Percentiles rank a stretch among this genome's conserved stretches.
Conservation (phyloP, 1,284 basidiomycete species). For the Cutaneotrichosporon sp. region DNA sequence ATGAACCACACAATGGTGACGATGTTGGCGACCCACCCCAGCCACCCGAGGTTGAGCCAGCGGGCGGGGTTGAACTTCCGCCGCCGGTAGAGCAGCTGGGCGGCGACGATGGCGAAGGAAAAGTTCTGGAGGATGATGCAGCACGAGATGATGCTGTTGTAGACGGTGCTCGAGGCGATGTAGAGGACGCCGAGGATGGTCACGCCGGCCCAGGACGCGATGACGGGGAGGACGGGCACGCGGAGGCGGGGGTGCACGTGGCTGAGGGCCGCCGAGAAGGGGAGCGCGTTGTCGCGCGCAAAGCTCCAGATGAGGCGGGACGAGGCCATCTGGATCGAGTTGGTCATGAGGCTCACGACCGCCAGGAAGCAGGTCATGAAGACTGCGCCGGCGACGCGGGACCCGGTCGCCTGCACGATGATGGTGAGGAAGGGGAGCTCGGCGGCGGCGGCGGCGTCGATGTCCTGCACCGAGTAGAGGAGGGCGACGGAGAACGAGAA, state of each 20-base stretch:
- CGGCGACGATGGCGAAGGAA: conserved; percentile 12
- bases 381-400: conserved; percentile 15
- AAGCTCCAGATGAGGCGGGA: conserved; percentile 23
- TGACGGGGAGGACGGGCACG: conserved; percentile 21
- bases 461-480: conserved; percentile 21
- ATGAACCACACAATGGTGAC: conserved; percentile 15
- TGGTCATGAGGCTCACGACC: conserved; percentile 19
- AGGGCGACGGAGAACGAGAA: conserved; percentile 17
- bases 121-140: conserved; percentile 25
- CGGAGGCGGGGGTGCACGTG: conserved; percentile 16
- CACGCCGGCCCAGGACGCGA: conserved; percentile 15
- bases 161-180: conserved; percentile 19
- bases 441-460: conserved; percentile 12
- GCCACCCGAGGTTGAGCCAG: conserved; percentile 17
- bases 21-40: conserved; percentile 18
- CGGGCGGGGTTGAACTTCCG: conserved; percentile 17
- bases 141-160: conserved; percentile 23
- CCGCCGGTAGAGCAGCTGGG: conserved; percentile 15
- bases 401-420: conserved; percentile 21
- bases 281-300: conserved; percentile 20
- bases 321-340: conserved; percentile 20
- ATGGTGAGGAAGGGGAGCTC: conserved; percentile 23
- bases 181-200: conserved; percentile 22
- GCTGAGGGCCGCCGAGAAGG: conserved; percentile 8
- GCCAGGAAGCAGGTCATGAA: conserved; percentile 14